Evolutionary conservation across 305 asterid species (phyloP).

Genomic region (Withania somnifera): DNA sequence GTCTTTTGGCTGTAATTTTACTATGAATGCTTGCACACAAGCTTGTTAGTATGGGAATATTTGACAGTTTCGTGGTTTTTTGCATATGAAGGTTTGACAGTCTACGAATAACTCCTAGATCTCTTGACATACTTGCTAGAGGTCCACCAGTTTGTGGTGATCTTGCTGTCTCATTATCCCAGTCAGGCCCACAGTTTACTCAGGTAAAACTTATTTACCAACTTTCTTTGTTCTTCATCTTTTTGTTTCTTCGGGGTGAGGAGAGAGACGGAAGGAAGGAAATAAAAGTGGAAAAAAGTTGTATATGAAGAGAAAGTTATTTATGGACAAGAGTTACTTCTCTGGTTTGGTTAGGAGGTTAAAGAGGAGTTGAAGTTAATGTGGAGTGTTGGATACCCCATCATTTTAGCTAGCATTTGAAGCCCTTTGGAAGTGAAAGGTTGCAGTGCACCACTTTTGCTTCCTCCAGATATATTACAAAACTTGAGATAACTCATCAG

Average conservation of each 20-base stretch:
- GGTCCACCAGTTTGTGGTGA: constrained; percentile 99
- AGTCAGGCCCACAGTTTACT: constrained; percentile 96
- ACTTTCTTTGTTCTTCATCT: not conserved
- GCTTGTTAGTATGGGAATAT: not conserved
- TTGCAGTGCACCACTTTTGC: constrained; percentile 2
- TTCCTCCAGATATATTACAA: not conserved
- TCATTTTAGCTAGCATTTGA: not conserved
- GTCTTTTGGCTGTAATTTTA: not conserved
- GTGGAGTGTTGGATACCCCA: not conserved
- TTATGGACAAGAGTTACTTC: not conserved
- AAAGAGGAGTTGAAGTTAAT: not conserved
- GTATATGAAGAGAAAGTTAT: not conserved
- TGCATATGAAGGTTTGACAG: constrained; percentile 87
- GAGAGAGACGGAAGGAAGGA: not conserved
- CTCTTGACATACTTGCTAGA: constrained; percentile 94
- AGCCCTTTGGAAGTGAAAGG: not conserved
- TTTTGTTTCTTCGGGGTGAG: not conserved
- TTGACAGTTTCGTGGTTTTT: constrained; percentile 22
- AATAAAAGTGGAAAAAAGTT: not conserved
- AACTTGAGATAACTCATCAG: not conserved
- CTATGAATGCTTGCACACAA: not conserved
- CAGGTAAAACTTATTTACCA: constrained; percentile 37
- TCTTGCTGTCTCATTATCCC: constrained; percentile 97
- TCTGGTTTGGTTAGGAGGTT: not conserved
- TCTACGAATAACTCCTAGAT: constrained; percentile 93